Percentiles rank a stretch among this genome's conserved stretches.
These are phyloP conservation scores for Xanthoparmelia taractica DNA, from an alignment of 495 filamentous ascomycete species.

Conservation along the genomic window DNA sequence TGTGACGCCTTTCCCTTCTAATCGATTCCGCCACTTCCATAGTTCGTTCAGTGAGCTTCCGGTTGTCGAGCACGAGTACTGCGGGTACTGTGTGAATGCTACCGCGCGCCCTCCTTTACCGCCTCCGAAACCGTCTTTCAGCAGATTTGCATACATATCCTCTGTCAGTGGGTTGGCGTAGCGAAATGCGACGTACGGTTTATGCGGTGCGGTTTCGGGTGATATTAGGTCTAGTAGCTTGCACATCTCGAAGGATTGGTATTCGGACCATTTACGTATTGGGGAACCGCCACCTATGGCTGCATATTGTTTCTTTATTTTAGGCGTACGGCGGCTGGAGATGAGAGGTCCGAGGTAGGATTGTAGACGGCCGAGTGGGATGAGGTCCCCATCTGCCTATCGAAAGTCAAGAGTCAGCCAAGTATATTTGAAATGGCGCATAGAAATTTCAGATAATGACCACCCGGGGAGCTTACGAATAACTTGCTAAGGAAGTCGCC, in stretches of 20 bases:
- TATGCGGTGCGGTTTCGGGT: constrained; percentile 91
- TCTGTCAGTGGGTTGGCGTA: constrained; percentile 93
- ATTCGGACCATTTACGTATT: constrained; percentile 95
- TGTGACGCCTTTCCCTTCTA: constrained; percentile 65
- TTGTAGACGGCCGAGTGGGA: constrained; percentile 91
- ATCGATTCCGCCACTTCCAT: constrained; percentile 87
- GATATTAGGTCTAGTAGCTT: constrained; percentile 85
- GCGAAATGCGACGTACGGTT: constrained; percentile 97
- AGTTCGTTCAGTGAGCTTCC: constrained; percentile 93
- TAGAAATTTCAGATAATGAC: neutral
- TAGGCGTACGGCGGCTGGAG: constrained; percentile 77
- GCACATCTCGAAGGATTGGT: constrained; percentile 89
- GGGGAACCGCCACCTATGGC: constrained; percentile 95
- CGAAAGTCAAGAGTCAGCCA: neutral
- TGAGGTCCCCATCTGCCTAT: constrained; percentile 86
- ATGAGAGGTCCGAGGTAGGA: constrained; percentile 84
- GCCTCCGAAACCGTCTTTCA: constrained; percentile 81
- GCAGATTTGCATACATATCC: constrained; percentile 72
- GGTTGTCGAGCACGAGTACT: constrained; percentile 98
- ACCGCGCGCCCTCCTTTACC: constrained; percentile 86
- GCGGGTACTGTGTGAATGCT: constrained; percentile 97
- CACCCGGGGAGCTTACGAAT: constrained; percentile 54
- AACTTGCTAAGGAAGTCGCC: constrained; percentile 84
- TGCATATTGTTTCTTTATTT: constrained; percentile 91
- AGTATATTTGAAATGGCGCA: neutral